Evolutionary conservation across 2,329 filamentous ascomycete genomes (phyloP).

Genomic region (Fusarium acutatum): DNA sequence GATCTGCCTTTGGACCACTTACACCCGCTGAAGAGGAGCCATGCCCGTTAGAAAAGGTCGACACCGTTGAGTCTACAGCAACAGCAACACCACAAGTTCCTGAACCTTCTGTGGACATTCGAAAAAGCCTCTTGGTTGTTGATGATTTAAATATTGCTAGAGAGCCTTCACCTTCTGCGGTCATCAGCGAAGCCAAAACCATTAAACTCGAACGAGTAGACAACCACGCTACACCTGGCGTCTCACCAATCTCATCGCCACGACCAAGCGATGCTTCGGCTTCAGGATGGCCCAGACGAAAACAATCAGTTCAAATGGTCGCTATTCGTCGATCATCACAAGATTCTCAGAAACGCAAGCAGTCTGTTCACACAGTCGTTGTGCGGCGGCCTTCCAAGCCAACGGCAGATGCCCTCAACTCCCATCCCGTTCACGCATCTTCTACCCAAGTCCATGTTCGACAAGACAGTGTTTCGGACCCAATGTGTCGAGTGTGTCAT

Average conservation of each 20-base stretch:
- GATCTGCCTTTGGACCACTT: constrained; percentile 19
- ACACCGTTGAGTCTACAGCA: neutral
- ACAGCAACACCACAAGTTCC: neutral
- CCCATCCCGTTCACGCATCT: constrained; percentile 24
- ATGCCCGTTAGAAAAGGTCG: neutral
- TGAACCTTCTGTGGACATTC: neutral
- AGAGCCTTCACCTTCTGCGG: constrained; percentile 17
- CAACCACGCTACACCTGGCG: constrained; percentile 17
- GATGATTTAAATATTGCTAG: constrained; percentile 18
- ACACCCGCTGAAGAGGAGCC: constrained; percentile 28
- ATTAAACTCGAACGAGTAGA: constrained; percentile 32
- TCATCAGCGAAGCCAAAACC: constrained; percentile 33
- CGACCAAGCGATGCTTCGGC: constrained; percentile 3
- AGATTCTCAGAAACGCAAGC: constrained; percentile 21
- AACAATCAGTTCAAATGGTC: constrained; percentile 25
- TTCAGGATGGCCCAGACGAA: constrained; percentile 11
- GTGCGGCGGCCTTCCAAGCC: constrained; percentile 29
- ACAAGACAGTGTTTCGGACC: constrained; percentile 35
- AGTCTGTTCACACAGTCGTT: constrained; percentile 13
- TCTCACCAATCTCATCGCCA: constrained; percentile 25
- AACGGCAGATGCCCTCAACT: constrained; percentile 27
- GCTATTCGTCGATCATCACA: constrained; percentile 21
- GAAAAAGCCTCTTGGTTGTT: constrained; percentile 6
- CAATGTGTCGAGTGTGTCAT: constrained; percentile 35
- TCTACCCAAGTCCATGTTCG: constrained; percentile 31